Percentiles rank a stretch among this genome's conserved stretches.
Evolutionary conservation across 2,329 filamentous ascomycete species (phyloP).

Genomic region (Rugonectria rugulosa): DNA sequence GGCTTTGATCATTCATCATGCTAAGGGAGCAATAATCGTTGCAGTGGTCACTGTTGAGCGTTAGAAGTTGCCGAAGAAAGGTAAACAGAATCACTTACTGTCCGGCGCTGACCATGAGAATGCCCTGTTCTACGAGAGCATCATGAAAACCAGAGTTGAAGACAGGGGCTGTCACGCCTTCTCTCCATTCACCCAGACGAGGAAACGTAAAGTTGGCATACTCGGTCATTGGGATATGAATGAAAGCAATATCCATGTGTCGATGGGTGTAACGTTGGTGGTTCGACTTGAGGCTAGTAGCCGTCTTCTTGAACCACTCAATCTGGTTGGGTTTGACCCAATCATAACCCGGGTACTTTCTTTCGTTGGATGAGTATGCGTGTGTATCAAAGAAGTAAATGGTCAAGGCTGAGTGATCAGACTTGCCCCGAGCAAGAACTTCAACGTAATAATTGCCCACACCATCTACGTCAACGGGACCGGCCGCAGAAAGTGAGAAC

Average conservation of each 20-base stretch:
- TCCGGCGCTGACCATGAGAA: conserved; percentile 88
- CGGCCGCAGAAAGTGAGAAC: conserved; percentile 85
- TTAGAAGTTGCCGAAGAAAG: conserved; percentile 26
- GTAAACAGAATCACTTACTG: conserved; percentile 67
- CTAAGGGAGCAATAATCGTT: conserved; percentile 94
- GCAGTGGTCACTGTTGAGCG: conserved; percentile 75
- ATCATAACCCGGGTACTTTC: conserved; percentile 90
- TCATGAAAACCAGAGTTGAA: conserved; percentile 96
- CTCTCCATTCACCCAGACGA: conserved; percentile 73
- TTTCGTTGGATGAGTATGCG: conserved; percentile 88
- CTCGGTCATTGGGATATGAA: conserved; percentile 95
- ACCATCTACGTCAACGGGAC: conserved; percentile 84
- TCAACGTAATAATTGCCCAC: conserved; percentile 96
- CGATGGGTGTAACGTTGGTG: conserved; percentile 88
- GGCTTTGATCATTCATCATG: conserved; percentile 49
- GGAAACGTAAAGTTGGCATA: conserved; percentile 73
- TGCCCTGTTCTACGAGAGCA: conserved; percentile 83
- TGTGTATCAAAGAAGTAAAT: conserved; percentile 97
- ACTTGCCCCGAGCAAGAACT: conserved; percentile 79
- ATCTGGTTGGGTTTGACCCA: conserved; percentile 97
- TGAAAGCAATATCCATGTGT: conserved; percentile 96
- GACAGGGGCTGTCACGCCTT: conserved; percentile 83
- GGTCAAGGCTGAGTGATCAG: conserved; percentile 88
- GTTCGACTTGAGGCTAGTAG: conserved; percentile 74
- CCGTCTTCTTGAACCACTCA: conserved; percentile 88